phyloP scores from a whole-genome alignment of 768 basidiomycete genomes.

The Collybia mongolica region DNA sequence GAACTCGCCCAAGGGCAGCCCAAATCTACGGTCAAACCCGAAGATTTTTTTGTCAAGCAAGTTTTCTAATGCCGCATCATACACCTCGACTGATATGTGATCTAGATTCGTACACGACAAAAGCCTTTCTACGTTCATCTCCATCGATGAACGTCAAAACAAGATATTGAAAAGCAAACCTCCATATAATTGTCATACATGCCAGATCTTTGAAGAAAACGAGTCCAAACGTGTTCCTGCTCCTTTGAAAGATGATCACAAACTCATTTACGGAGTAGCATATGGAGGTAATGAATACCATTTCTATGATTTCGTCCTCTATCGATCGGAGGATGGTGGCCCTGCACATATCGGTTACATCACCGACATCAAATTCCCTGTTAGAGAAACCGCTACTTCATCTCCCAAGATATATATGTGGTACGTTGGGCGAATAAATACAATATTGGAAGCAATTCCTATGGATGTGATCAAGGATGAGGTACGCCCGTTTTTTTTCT shows the following conservation, averaged over 20 bases:
- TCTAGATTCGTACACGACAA: constrained; percentile 52
- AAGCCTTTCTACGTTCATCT: constrained; percentile 41
- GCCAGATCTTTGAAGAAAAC: no score
- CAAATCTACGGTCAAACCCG: constrained; percentile 21
- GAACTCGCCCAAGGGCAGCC: constrained; percentile 16
- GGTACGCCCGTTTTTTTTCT: constrained; percentile 31
- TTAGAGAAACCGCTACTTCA: constrained; percentile 11
- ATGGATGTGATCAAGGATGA: constrained; percentile 48
- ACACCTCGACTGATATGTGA: neutral
- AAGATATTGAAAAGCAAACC: constrained; percentile 25
- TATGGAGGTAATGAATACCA: constrained; percentile 56
- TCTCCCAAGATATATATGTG: constrained; percentile 29
- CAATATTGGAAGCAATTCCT: constrained; percentile 40
- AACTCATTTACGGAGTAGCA: constrained; percentile 34
- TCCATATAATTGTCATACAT: constrained; percentile 41
- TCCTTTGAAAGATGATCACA: constrained; percentile 28
- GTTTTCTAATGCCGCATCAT: constrained; percentile 7
- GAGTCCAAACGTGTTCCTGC: no score
- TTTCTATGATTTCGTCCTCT: constrained; percentile 57
- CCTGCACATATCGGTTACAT: constrained; percentile 61
- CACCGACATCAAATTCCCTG: constrained; percentile 23
- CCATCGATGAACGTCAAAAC: constrained; percentile 32
- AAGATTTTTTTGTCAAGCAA: constrained; percentile 61
- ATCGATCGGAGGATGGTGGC: constrained; percentile 42
- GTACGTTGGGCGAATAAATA: constrained; percentile 49